These are phyloP conservation scores for Naganishia liquefaciens DNA, from an alignment of 1,284 basidiomycete species.

Conservation along the genomic window DNA sequence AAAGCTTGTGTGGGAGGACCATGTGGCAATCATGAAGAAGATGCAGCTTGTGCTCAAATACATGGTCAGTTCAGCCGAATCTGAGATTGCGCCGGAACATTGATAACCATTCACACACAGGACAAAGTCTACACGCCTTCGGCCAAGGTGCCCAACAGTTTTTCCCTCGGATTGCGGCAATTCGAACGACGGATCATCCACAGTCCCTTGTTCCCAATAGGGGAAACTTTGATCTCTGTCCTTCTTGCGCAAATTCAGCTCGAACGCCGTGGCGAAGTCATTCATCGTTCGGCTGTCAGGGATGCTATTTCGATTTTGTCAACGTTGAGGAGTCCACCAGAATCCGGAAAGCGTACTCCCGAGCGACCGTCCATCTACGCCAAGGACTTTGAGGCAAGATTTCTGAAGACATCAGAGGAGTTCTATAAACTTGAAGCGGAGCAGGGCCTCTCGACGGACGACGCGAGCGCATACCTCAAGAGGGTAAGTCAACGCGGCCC, in stretches of 20 bases:
- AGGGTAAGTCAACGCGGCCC: constrained; percentile 62
- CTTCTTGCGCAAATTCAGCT: constrained; percentile 84
- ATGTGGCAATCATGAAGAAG: constrained; percentile 84
- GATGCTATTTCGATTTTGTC: constrained; percentile 83
- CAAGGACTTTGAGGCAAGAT: constrained; percentile 78
- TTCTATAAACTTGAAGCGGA: constrained; percentile 82
- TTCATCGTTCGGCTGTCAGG: constrained; percentile 87
- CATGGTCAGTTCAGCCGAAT: constrained; percentile 66
- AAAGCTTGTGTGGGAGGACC: constrained; percentile 89
- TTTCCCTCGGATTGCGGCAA: constrained; percentile 78
- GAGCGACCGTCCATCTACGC: constrained; percentile 70
- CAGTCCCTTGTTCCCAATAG: constrained; percentile 66
- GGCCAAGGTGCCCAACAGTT: constrained; percentile 73
- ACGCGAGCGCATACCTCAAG: constrained; percentile 78
- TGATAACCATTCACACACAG: constrained; percentile 56
- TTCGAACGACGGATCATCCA: constrained; percentile 84
- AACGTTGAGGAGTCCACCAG: constrained; percentile 60
- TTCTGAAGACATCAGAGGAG: constrained; percentile 72
- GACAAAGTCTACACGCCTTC: constrained; percentile 80
- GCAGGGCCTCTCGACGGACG: constrained; percentile 68
- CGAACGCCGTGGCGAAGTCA: constrained; percentile 86
- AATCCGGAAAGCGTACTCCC: constrained; percentile 46
- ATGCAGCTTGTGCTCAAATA: constrained; percentile 90
- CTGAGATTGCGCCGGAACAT: neutral
- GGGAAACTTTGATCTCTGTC: constrained; percentile 76